Evolutionary conservation across 768 basidiomycete genomes (phyloP), one percentile per base, ranked within the genome.

Genomic region (Russula sp.): DNA sequence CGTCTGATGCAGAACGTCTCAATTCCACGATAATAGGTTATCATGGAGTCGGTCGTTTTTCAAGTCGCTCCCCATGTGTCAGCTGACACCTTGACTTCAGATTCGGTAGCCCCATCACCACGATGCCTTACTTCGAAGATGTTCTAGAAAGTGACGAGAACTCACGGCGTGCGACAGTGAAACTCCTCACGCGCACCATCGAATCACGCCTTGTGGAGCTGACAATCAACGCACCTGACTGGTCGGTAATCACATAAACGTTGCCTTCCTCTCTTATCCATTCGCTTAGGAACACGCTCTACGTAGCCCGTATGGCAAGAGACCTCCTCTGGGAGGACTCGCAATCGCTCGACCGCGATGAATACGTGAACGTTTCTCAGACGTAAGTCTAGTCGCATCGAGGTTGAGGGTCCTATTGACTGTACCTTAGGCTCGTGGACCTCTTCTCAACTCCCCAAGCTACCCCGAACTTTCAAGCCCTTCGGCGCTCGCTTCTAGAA

Each of bases 141-240:
- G 98, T 97, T 73, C 74, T 87, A 61, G 87, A 86, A 34, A 75
- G 70, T 38, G 76, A 76, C 32, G 89, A 91, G 66, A 86, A 85
- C 3, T 84, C 81, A 1, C 76, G 85, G 46, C 86, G 92, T 59
- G 76, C 80, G 59, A 91, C 93, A 20, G 95, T 92, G 66, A 98
- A 98, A 77, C 79, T 83, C 61, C 77, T 99, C 60, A 95, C 95
- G 32, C 82, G 80, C 59, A 73, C 77, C 29, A 85, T 98, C 58
- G 87, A 92, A 73, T 71, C 71, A 11, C 83, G 85, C 69, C 76
- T 99, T 63, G 72, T 86, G 25, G 82, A 83, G 72, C 76, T 86
- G 41, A 97, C 90, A 7, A 82, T 98, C 61, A 98, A 99, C 70
- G 90, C 93, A 13, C 86, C 90, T 36, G 92, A 98, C 73, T 99